Conservation (phyloP, 495 filamentous ascomycete species). For the Saxophila tyrrhenica region DNA sequence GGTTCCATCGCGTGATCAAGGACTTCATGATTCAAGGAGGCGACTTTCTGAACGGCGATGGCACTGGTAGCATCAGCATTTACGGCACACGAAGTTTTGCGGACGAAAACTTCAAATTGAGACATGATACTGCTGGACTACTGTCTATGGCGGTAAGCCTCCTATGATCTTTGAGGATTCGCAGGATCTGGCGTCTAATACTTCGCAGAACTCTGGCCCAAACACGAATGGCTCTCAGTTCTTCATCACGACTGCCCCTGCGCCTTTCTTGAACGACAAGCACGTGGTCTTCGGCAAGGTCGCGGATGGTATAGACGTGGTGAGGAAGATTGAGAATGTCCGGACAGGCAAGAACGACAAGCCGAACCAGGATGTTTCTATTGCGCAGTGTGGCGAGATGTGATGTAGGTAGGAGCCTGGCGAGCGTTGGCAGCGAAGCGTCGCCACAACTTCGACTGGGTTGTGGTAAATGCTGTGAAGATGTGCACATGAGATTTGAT, state of each 20-base stretch:
- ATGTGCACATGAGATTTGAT: too few relatives aligned
- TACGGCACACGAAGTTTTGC: slow-evolving; percentile 70
- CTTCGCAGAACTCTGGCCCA: slow-evolving; percentile 70
- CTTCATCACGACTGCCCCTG: slow-evolving; percentile 82
- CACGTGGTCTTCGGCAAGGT: slow-evolving; percentile 95
- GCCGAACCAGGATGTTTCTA: slow-evolving; percentile 73
- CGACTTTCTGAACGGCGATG: slow-evolving; percentile 90
- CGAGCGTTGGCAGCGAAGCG: too few relatives aligned
- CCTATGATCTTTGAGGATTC: background rate
- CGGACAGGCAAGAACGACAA: slow-evolving; percentile 59
- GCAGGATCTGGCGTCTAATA: background rate
- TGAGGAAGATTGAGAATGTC: slow-evolving; percentile 79
- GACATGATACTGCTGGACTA: slow-evolving; percentile 67
- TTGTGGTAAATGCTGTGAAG: too few relatives aligned
- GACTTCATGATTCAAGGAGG: slow-evolving; percentile 97
- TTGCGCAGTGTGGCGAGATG: slow-evolving; percentile 67
- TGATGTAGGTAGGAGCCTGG: slow-evolving; percentile 12
- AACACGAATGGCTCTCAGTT: slow-evolving; percentile 96
- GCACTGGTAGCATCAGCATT: slow-evolving; percentile 77
- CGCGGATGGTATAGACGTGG: slow-evolving; percentile 77
- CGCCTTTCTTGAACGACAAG: slow-evolving; percentile 84
- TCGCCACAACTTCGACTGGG: too few relatives aligned
- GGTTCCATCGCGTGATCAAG: slow-evolving; percentile 92
- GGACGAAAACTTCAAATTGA: slow-evolving; percentile 80
- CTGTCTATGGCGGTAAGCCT: slow-evolving; percentile 82